These are phyloP conservation scores for Sambucus nigra DNA, from an alignment of 129 eudicot genomes.

Conservation along the genomic window DNA sequence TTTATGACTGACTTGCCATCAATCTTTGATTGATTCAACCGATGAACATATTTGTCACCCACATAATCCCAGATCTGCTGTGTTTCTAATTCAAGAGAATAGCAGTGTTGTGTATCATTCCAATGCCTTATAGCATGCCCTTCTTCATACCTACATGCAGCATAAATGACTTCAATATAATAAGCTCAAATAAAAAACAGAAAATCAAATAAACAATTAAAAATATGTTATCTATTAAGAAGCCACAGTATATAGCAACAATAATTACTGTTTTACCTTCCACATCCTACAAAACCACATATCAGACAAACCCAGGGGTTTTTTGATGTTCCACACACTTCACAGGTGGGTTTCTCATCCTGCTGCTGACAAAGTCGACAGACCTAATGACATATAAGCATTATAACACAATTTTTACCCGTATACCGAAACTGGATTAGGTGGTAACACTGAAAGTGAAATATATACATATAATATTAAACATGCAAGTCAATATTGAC, in stretches of 20 bases:
- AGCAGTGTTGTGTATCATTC: slow-evolving; percentile 64
- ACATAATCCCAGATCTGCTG: slow-evolving; percentile 97
- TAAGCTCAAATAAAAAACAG: not conserved
- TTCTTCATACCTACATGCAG: slow-evolving; percentile 50
- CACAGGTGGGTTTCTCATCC: slow-evolving; percentile 72
- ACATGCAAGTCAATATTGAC: no score
- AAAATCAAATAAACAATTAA: not conserved
- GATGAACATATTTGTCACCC: slow-evolving; percentile 87
- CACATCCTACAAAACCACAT: slow-evolving; percentile 98
- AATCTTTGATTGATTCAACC: slow-evolving; percentile 80
- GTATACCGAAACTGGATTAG: no score
- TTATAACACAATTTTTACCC: no score
- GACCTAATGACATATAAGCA: slow-evolving; percentile 37
- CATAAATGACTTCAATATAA: not conserved
- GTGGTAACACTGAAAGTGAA: no score
- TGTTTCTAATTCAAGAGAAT: slow-evolving; percentile 76
- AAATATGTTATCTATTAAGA: no score
- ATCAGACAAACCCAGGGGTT: slow-evolving; percentile 84
- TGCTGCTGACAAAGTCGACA: slow-evolving; percentile 83
- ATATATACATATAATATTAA: no score
- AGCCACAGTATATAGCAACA: not conserved
- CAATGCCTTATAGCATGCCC: slow-evolving; percentile 79
- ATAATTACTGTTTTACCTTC: slow-evolving; percentile 44
- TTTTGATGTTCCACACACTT: slow-evolving; percentile 57
- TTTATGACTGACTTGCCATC: slow-evolving; percentile 50